Percentiles rank a stretch among this genome's conserved stretches.
These are phyloP conservation scores for Cucumis melo DNA, from an alignment of 306 rosid genomes.

Conservation along the genomic window DNA sequence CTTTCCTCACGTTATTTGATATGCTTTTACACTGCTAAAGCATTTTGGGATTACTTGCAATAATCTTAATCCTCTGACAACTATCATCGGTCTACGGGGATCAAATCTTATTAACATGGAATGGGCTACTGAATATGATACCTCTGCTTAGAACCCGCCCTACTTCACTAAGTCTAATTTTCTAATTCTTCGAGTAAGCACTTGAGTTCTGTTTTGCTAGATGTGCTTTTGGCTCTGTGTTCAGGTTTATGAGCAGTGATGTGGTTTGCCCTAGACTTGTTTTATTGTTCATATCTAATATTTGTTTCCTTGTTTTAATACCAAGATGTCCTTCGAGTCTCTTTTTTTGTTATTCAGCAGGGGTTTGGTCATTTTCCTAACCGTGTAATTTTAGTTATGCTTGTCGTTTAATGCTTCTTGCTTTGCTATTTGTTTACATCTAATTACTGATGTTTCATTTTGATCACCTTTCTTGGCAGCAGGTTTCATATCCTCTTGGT, in stretches of 20 bases:
- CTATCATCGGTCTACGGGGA: too few relatives aligned
- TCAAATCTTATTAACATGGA: background rate
- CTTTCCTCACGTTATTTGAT: background rate
- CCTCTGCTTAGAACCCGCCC: background rate
- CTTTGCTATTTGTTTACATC: background rate
- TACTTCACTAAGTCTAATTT: background rate
- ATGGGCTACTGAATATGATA: background rate
- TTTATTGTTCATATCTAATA: conserved; percentile 9
- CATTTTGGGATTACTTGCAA: background rate
- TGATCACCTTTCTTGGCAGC: background rate
- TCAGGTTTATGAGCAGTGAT: conserved; percentile 26
- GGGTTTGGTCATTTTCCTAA: conserved; percentile 31
- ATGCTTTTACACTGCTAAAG: background rate
- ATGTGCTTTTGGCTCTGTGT: conserved; percentile 7
- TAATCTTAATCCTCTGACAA: background rate
- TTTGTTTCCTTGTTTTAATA: conserved; percentile 12
- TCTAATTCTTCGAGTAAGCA: conserved; percentile 8
- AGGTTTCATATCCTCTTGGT: background rate
- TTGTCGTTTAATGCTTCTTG: background rate
- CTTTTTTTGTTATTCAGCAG: conserved; percentile 43
- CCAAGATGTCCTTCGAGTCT: conserved; percentile 23
- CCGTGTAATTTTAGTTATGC: conserved; percentile 23
- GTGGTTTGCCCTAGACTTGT: conserved; percentile 10
- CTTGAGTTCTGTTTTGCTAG: conserved; percentile 12
- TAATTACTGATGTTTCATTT: background rate